Evolutionary conservation across 164 flowering plant species (phyloP).

Genomic region (Kingdonia uniflora): DNA sequence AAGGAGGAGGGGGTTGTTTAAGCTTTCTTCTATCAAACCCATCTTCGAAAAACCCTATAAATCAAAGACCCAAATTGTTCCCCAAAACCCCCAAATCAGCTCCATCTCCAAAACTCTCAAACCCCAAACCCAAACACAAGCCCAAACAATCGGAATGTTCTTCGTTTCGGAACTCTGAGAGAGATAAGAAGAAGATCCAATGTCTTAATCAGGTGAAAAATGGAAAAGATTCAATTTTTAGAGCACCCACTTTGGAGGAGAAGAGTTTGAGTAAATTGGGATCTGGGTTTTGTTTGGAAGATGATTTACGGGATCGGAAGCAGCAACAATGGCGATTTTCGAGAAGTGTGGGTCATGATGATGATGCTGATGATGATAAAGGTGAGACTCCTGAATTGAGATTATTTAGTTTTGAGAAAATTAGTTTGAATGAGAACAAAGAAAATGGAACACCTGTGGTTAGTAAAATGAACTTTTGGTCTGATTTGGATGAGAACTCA

Average conservation of each 20-base stretch:
- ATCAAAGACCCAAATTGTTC: constrained; percentile 13
- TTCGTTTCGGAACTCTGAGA: constrained; percentile 6
- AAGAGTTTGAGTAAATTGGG: neutral
- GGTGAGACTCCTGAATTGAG: too few relatives aligned
- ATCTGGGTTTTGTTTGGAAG: constrained; percentile 8
- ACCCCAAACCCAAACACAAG: constrained; percentile 19
- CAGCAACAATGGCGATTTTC: constrained; percentile 1
- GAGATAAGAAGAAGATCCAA: constrained; percentile 12
- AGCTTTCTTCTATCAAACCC: constrained; percentile 38
- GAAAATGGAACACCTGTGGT: constrained; percentile 21
- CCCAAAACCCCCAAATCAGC: constrained; percentile 39
- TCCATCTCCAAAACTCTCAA: constrained; percentile 14
- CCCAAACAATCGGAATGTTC: constrained; percentile 17
- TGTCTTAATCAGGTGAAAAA: constrained; percentile 17
- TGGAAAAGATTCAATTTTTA: constrained; percentile 13
- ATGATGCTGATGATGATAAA: constrained; percentile 1
- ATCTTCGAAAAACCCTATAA: constrained; percentile 21
- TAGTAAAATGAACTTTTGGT: constrained; percentile 19
- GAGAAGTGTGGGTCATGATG: neutral
- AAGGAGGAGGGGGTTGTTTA: constrained; percentile 27
- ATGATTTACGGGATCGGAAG: neutral
- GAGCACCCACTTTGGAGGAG: neutral
- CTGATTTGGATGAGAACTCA: constrained; percentile 12
- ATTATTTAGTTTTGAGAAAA: too few relatives aligned
- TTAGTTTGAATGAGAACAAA: neutral